Conservation (phyloP, 2,329 filamentous ascomycete genomes). For the Chrysoporthe austroafricana region DNA sequence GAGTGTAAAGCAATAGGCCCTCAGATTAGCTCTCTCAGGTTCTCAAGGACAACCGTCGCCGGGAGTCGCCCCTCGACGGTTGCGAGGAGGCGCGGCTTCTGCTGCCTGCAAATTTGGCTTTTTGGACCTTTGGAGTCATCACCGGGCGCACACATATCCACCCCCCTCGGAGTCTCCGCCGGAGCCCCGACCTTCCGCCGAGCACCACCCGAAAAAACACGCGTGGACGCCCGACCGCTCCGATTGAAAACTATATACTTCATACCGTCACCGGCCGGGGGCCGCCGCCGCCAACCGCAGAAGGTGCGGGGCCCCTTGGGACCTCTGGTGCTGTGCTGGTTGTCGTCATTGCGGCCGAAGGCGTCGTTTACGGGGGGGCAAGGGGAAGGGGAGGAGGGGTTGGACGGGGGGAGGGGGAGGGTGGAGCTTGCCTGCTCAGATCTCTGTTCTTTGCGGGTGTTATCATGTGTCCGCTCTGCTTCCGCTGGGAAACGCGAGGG, state of each 20-base stretch:
- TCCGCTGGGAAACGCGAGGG: slow-evolving; percentile 20
- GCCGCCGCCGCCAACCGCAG: background rate
- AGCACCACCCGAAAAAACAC: background rate
- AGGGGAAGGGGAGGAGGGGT: slow-evolving; percentile 11
- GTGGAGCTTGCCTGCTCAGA: slow-evolving; percentile 37
- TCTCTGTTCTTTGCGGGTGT: slow-evolving; percentile 40
- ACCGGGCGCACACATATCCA: slow-evolving; percentile 35
- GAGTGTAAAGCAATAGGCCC: slow-evolving; percentile 32
- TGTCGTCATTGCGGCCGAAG: slow-evolving; percentile 33
- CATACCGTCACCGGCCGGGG: slow-evolving; percentile 34
- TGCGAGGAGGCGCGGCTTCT: slow-evolving; percentile 30
- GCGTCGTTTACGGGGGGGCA: slow-evolving; percentile 17
- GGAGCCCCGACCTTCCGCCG: slow-evolving; percentile 3
- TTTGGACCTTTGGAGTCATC: slow-evolving; percentile 43
- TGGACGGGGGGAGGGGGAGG: background rate
- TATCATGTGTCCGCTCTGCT: slow-evolving; percentile 27
- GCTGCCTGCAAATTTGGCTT: slow-evolving; percentile 49
- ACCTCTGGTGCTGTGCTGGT: slow-evolving; percentile 24
- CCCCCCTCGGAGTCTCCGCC: slow-evolving; percentile 7
- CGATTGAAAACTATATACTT: slow-evolving; percentile 46
- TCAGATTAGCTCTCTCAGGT: slow-evolving; percentile 49
- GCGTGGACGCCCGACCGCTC: slow-evolving; percentile 34
- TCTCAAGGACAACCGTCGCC: slow-evolving; percentile 43
- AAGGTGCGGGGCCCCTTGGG: background rate
- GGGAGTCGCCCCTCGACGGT: slow-evolving; percentile 21